These are phyloP conservation scores for Pseudocercospora fuligena DNA, from an alignment of 2,329 filamentous ascomycete species.

Conservation along the genomic window DNA sequence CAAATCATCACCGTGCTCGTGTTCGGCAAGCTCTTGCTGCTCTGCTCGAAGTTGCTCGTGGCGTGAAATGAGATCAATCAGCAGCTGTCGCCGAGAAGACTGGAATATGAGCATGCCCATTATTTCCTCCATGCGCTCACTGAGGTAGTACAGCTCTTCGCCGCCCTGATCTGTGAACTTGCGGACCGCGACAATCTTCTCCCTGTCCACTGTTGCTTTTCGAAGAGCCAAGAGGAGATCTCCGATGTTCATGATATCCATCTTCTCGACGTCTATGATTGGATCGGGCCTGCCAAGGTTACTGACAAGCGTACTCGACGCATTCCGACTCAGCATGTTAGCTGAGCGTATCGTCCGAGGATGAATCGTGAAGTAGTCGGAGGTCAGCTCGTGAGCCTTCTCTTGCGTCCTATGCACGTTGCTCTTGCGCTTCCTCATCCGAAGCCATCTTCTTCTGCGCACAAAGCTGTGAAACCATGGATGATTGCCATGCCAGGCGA, in stretches of 20 bases:
- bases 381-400: constrained; percentile 70
- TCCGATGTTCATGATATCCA: constrained; percentile 68
- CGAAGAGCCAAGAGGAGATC: constrained; percentile 72
- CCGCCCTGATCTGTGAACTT: constrained; percentile 79
- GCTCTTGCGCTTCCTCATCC: constrained; percentile 72
- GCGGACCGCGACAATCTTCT: constrained; percentile 83
- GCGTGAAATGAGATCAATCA: constrained; percentile 68
- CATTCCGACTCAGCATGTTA: constrained; percentile 24
- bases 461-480: constrained; percentile 96
- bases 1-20: constrained; percentile 45
- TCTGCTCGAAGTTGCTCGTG: constrained; percentile 61
- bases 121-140: constrained; percentile 78
- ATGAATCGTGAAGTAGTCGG: constrained; percentile 80
- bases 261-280: constrained; percentile 52
- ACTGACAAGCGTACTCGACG: constrained; percentile 25
- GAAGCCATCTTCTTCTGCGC: constrained; percentile 84
- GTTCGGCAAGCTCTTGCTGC: constrained; percentile 51
- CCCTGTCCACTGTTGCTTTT: constrained; percentile 78
- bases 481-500: constrained; percentile 80
- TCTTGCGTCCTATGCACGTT: constrained; percentile 46
- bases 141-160: constrained; percentile 75
- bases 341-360: constrained; percentile 33
- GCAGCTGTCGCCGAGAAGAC: constrained; percentile 76
- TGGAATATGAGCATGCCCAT: constrained; percentile 91
- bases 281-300: constrained; percentile 41